A percentile compares a stretch with the other conserved stretches of the same genome.
Conservation (phyloP, 805 yeast species). For the Spathaspora arborariae region DNA sequence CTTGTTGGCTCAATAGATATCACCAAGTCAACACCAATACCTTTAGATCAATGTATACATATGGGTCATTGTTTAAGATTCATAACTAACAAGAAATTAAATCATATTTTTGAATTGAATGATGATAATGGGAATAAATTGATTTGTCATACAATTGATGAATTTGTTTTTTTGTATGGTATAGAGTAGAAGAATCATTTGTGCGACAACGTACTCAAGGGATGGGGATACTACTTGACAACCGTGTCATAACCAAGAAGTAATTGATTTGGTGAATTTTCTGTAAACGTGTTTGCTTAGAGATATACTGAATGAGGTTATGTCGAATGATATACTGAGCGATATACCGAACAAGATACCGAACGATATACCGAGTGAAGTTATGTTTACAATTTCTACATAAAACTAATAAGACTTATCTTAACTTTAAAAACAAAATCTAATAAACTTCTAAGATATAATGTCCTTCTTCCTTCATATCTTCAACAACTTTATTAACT, state of each 20-base stretch:
- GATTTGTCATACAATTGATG: background rate
- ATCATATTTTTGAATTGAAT: background rate
- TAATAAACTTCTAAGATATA: constrained; percentile 92
- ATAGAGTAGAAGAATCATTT: background rate
- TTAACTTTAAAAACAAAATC: constrained; percentile 8
- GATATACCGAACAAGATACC: no score
- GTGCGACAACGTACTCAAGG: no score
- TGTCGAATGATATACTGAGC: no score
- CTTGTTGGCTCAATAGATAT: background rate
- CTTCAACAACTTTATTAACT: constrained; percentile 81
- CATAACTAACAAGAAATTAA: background rate
- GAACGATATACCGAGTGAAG: no score
- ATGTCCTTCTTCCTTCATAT: constrained; percentile 87
- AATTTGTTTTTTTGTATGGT: background rate
- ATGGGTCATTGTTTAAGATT: background rate
- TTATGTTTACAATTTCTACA: background rate
- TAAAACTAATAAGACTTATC: background rate
- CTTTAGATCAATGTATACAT: background rate
- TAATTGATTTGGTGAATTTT: no score
- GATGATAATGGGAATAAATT: background rate
- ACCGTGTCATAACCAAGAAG: no score
- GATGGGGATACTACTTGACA: background rate
- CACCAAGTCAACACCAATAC: background rate
- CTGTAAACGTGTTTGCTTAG: no score
- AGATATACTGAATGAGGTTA: no score